A percentile compares a stretch with the other conserved stretches of the same genome.
Conservation (phyloP, 306 rosid genomes). For the Rosa rugosa region DNA sequence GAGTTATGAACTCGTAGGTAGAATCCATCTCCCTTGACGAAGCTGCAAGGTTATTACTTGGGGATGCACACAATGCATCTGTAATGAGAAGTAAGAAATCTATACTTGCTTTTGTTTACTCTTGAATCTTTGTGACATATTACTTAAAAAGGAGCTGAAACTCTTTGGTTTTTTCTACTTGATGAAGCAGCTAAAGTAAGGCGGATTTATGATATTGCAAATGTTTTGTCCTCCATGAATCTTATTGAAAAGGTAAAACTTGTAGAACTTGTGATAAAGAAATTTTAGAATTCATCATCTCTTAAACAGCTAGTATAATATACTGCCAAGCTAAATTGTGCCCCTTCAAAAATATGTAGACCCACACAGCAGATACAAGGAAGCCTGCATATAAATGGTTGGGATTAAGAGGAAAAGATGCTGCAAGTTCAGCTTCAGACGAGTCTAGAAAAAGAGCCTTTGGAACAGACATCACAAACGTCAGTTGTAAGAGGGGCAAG, state of each 20-base stretch:
- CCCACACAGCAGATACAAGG: conserved; percentile 68
- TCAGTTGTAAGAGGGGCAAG: conserved; percentile 47
- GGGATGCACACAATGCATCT: conserved; percentile 69
- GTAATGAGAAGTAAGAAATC: conserved; percentile 68
- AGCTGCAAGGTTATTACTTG: conserved; percentile 83
- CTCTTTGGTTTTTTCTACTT: conserved; percentile 23
- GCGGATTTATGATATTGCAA: conserved; percentile 91
- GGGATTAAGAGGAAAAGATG: conserved; percentile 51
- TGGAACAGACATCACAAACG: conserved; percentile 76
- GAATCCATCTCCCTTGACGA: conserved; percentile 85
- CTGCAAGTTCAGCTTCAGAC: conserved; percentile 24
- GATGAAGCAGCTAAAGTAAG: conserved; percentile 81
- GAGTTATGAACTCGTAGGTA: conserved; percentile 37
- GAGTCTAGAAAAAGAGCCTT: conserved; percentile 72
- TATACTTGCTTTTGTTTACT: conserved; percentile 6
- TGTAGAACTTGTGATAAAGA: background rate
- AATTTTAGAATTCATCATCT: background rate
- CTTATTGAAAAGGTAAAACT: conserved; percentile 78
- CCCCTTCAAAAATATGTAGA: conserved; percentile 45
- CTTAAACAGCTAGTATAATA: background rate
- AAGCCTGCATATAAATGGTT: conserved; percentile 94
- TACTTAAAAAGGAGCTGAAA: conserved; percentile 1
- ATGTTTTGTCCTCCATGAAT: conserved; percentile 80
- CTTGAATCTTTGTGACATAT: background rate
- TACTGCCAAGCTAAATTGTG: background rate